These are phyloP conservation scores for Populus hybrid DNA, from an alignment of 441 rosid species.

Conservation along the genomic window DNA sequence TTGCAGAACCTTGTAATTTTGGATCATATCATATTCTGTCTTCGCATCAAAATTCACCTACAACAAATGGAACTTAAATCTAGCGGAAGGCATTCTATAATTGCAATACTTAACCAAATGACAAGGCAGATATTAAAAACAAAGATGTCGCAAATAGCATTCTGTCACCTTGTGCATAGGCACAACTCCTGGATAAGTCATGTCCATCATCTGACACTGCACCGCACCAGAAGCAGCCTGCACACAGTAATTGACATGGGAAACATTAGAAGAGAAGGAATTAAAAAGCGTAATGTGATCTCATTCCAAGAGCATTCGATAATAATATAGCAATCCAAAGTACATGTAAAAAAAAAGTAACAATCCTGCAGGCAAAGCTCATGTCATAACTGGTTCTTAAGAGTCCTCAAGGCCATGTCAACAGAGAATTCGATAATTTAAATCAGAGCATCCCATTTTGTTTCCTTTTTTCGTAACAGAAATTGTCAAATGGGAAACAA, in stretches of 20 bases:
- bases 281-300: background rate
- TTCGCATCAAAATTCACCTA: slow-evolving; percentile 91
- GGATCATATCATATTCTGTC: slow-evolving; percentile 94
- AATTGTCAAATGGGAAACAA: background rate
- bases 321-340: background rate
- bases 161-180: no score
- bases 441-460: background rate
- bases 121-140: no score
- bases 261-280: slow-evolving; percentile 4
- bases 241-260: slow-evolving; percentile 12
- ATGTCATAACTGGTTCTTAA: background rate
- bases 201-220: slow-evolving; percentile 95
- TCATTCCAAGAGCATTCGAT: background rate
- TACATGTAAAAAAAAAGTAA: background rate
- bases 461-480: background rate
- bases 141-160: no score
- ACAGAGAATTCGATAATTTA: background rate
- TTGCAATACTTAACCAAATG: background rate
- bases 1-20: slow-evolving; percentile 94
- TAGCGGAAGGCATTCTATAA: slow-evolving; percentile 7
- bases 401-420: background rate
- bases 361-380: background rate
- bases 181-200: slow-evolving; percentile 79
- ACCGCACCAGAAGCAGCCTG: slow-evolving; percentile 99
- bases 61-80: no score